Conservation (phyloP, 1,284 basidiomycete genomes). For the Anthracocystis walkeri region DNA sequence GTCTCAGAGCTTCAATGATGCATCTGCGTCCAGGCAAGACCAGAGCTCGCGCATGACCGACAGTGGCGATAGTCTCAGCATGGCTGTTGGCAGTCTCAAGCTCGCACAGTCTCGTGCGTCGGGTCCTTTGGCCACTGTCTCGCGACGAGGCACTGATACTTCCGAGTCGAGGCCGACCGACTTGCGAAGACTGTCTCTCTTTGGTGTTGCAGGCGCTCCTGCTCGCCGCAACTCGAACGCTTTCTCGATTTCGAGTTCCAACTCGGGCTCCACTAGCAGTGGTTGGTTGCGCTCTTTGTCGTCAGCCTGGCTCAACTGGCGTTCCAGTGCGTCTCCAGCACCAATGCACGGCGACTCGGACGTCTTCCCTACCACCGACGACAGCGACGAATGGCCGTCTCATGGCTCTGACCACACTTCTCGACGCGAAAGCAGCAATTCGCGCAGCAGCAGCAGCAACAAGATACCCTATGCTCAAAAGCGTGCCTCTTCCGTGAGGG, state of each 20-base stretch:
- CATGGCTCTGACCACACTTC: conserved; percentile 11
- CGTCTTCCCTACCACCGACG: conserved; percentile 30
- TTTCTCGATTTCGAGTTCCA: conserved; percentile 36
- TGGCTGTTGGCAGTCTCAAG: conserved; percentile 54
- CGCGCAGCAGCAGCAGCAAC: conserved; percentile 31
- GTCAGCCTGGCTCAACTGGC: conserved; percentile 53
- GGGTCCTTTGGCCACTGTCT: conserved; percentile 10
- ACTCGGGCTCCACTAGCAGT: conserved; percentile 36
- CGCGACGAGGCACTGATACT: conserved; percentile 25
- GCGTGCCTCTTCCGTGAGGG: conserved; percentile 29
- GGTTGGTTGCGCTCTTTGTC: conserved; percentile 55
- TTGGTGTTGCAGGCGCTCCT: conserved; percentile 29
- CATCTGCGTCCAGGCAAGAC: conserved; percentile 8
- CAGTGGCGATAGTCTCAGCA: conserved; percentile 30
- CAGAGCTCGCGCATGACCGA: conserved; percentile 3
- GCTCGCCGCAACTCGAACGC: conserved; percentile 49
- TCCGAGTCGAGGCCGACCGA: conserved; percentile 23
- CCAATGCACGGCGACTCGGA: conserved; percentile 40
- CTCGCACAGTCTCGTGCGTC: conserved; percentile 46
- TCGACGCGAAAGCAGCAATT: conserved; percentile 38
- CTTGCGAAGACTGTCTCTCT: conserved; percentile 36
- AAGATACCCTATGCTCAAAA: conserved; percentile 30
- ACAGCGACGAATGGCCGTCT: conserved; percentile 42
- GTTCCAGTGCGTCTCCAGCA: conserved; percentile 38
- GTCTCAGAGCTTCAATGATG: conserved; percentile 24